Evolutionary conservation across 768 basidiomycete genomes (phyloP).

Genomic region (Boletellus emodensis): DNA sequence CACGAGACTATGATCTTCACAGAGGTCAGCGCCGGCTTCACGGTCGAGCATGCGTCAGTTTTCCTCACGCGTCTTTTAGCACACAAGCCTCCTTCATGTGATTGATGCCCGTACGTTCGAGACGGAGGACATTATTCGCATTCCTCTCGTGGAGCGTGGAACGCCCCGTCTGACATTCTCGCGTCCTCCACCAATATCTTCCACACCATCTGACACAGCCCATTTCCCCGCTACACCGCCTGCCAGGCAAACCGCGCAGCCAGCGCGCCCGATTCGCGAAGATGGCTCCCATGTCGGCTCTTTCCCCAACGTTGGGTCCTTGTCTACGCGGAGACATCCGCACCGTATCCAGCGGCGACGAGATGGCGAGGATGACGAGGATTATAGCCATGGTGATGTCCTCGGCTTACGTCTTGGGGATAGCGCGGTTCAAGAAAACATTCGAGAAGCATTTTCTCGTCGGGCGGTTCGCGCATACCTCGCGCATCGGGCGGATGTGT

Average conservation of each 20-base stretch:
- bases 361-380: constrained; percentile 30
- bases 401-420: constrained; percentile 59
- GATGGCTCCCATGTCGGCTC: constrained; percentile 49
- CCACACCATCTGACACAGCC: constrained; percentile 8
- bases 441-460: constrained; percentile 50
- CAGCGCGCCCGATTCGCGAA: constrained; percentile 43
- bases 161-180: constrained; percentile 9
- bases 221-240: constrained; percentile 9
- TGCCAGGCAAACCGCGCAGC: constrained; percentile 15
- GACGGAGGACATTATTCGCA: constrained; percentile 61
- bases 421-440: constrained; percentile 50
- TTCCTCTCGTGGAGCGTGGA: constrained; percentile 39
- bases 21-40: constrained; percentile 52
- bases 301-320: constrained; percentile 8
- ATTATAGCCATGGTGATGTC: constrained; percentile 41
- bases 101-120: constrained; percentile 87
- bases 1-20: constrained; percentile 86
- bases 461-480: constrained; percentile 42
- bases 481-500: constrained; percentile 20
- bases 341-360: constrained; percentile 19
- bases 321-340: constrained; percentile 19
- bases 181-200: constrained; percentile 10
- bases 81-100: constrained; percentile 77
- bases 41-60: background rate
- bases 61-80: constrained; percentile 41